Conservation (phyloP, 1,139 yeast species). For the Debaryomyces coudertii region DNA sequence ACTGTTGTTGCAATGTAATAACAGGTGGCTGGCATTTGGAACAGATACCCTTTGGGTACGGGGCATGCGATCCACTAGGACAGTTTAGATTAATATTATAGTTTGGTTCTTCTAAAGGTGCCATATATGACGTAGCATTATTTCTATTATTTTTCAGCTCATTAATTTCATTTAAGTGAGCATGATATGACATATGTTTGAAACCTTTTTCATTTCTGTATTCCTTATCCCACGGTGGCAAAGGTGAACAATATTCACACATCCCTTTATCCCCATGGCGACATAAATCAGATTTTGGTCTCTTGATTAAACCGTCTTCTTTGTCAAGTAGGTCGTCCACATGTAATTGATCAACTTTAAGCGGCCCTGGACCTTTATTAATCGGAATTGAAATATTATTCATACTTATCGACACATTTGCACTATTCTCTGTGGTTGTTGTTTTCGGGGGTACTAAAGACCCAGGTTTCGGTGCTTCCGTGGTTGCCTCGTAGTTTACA, state of each 20-base stretch:
- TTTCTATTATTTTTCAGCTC: conserved; percentile 67
- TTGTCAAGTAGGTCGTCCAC: conserved; percentile 73
- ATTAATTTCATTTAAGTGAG: conserved; percentile 74
- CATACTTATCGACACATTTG: conserved; percentile 4
- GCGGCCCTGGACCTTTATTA: conserved; percentile 19
- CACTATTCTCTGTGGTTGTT: background rate
- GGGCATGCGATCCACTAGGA: conserved; percentile 72
- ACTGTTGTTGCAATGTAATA: conserved; percentile 86
- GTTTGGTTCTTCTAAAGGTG: conserved; percentile 77
- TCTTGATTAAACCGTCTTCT: conserved; percentile 70
- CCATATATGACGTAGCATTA: conserved; percentile 66
- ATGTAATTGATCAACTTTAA: conserved; percentile 45
- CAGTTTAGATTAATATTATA: conserved; percentile 68
- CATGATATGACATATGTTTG: conserved; percentile 88
- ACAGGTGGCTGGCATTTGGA: conserved; percentile 98
- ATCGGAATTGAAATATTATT: conserved; percentile 11
- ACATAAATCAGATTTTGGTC: conserved; percentile 68
- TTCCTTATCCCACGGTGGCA: conserved; percentile 90
- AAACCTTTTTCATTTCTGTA: conserved; percentile 77
- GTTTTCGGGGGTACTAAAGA: background rate
- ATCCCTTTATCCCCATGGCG: conserved; percentile 91
- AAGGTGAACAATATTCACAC: conserved; percentile 97
- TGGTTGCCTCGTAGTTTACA: conserved; percentile 46
- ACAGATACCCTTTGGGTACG: conserved; percentile 94
- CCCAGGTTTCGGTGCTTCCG: conserved; percentile 10